Evolutionary conservation across 441 rosid species (phyloP).

Genomic region (Sinapis alba): DNA sequence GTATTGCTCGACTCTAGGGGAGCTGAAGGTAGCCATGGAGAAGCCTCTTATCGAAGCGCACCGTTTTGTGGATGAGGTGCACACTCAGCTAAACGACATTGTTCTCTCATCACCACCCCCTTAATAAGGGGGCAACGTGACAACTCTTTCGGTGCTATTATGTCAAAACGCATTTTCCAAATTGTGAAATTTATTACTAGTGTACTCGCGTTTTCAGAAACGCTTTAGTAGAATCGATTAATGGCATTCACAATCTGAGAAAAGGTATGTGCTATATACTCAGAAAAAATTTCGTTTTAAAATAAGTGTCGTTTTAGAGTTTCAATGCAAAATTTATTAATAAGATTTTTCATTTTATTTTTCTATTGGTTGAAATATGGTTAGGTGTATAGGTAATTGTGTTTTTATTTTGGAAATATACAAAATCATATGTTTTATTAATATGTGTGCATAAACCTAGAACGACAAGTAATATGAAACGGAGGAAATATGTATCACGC

Average conservation of each 20-base stretch:
- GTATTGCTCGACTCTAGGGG: constrained; percentile 39
- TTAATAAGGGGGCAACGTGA: constrained; percentile 13
- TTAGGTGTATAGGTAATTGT: no score
- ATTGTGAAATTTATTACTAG: constrained; percentile 5
- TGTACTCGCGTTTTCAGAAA: constrained; percentile 9
- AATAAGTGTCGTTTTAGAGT: no score
- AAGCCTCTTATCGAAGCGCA: constrained; percentile 42
- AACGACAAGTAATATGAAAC: no score
- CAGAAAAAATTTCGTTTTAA: no score
- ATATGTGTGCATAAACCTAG: no score
- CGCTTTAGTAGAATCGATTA: constrained; percentile 12
- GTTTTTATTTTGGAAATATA: no score
- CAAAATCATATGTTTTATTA: no score
- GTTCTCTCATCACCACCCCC: constrained; percentile 23
- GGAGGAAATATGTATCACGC: no score
- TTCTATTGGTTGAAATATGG: no score
- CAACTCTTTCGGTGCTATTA: constrained; percentile 5
- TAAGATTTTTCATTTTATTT: no score
- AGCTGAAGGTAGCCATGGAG: constrained; percentile 46
- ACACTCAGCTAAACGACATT: constrained; percentile 42
- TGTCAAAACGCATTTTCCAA: background rate
- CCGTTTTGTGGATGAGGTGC: constrained; percentile 34
- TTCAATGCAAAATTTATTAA: no score
- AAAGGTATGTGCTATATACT: background rate
- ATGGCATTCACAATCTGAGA: constrained; percentile 2